A percentile compares a stretch with the other conserved stretches of the same genome.
phyloP scores from a whole-genome alignment of 345 rosid species.

The Eucalyptus leucophloia region DNA sequence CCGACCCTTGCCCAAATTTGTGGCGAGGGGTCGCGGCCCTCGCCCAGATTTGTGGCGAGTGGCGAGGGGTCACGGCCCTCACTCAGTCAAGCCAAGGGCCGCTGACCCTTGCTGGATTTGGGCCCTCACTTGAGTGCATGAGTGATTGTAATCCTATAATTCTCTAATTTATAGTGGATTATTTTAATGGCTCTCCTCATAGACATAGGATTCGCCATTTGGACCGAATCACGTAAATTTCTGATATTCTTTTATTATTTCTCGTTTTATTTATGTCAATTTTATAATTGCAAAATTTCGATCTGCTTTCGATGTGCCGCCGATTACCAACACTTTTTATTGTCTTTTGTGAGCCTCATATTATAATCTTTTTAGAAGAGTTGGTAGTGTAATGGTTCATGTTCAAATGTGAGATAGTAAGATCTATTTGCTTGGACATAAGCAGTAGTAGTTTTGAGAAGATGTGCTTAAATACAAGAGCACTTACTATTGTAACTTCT shows the following conservation, averaged over 20 bases:
- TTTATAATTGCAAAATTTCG: too few species aligned
- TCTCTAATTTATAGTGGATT: rapidly evolving
- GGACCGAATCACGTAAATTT: rapidly evolving
- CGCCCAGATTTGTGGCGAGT: too few species aligned
- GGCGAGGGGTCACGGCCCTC: too few species aligned
- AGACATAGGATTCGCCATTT: rapidly evolving
- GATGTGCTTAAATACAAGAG: not conserved
- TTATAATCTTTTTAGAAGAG: not conserved
- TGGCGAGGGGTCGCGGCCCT: too few species aligned
- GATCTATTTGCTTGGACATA: not conserved
- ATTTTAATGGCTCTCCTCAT: too few species aligned
- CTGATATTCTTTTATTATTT: rapidly evolving
- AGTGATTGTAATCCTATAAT: rapidly evolving
- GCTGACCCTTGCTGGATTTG: too few species aligned
- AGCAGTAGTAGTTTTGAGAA: not conserved
- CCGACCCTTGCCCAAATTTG: too few species aligned
- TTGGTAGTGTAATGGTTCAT: not conserved
- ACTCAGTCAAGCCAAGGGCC: too few species aligned
- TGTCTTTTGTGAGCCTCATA: not conserved
- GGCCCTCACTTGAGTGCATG: too few species aligned
- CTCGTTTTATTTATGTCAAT: too few species aligned
- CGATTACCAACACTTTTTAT: too few species aligned
- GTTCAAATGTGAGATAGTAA: not conserved
- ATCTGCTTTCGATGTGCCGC: rapidly evolving
- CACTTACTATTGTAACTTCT: not conserved